Conservation (phyloP, 306 rosid genomes). For the Carpinus fangiana region DNA sequence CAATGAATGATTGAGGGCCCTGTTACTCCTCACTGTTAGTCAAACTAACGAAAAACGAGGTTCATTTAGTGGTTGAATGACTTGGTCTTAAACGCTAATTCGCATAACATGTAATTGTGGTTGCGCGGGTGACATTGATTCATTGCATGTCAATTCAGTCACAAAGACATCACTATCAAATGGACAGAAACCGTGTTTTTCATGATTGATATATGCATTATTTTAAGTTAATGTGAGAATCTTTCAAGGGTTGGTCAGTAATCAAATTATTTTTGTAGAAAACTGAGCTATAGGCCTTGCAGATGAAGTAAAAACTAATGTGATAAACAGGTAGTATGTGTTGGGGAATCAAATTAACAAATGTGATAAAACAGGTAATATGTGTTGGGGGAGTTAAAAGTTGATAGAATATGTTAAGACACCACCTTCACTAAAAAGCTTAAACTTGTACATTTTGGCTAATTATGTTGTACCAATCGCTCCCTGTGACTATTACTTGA, state of each 20-base stretch:
- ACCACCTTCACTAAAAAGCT: neutral
- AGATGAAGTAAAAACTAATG: neutral
- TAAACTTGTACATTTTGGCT: neutral
- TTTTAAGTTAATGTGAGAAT: neutral
- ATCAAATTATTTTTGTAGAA: neutral
- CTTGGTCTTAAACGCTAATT: neutral
- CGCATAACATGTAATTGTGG: neutral
- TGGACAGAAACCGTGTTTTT: neutral
- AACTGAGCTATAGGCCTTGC: neutral
- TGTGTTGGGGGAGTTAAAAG: neutral
- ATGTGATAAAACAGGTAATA: neutral
- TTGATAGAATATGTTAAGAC: neutral
- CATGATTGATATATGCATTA: neutral
- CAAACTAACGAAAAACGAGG: neutral
- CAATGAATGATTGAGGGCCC: neutral
- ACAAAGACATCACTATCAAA: neutral
- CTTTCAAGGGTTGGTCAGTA: neutral
- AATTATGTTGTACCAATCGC: neutral
- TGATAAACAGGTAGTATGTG: neutral
- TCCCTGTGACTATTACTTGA: neutral
- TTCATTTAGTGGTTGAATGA: neutral
- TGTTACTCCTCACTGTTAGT: neutral
- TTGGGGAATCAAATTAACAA: neutral
- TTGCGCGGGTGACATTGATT: neutral
- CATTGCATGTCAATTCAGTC: constrained; percentile 1